Evolutionary conservation across 495 filamentous ascomycete species (phyloP), one percentile per base, ranked within the genome.

Genomic region (Daldinia concentrica): DNA sequence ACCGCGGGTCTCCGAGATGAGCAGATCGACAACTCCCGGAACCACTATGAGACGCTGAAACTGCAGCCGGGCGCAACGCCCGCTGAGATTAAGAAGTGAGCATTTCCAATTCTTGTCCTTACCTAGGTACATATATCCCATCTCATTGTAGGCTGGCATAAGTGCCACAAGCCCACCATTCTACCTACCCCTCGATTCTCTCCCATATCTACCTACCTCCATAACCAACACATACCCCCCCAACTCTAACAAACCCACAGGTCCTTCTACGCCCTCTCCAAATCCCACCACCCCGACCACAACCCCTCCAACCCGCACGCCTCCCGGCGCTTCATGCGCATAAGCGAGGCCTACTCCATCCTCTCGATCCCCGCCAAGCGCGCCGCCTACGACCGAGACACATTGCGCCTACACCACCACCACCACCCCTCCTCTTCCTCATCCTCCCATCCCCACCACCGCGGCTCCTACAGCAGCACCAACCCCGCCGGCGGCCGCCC

Each of bases 261-360:
- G 73, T 89, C 94, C 85, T 99, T 96, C 87, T 98, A 97, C 86
- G 74, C 83, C 71, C 91, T 99, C 78, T 97, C 93, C 80, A 95
- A 97, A 81, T 79, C 82, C 57, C 91, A 97, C 88, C 95, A 99
- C 83, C 95, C 95, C 14, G 95, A 99, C 87, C 90, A 86, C 80
- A 95, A 98, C 85, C 92, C 86, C 64, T 55, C 81, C 66, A 90
- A 97, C 82, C 90, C 92, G 1, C 77, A 83, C 67, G 92, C 95
- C 64, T 82, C 90, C 22, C 75, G 84, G 36, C 92, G 91, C 77
- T 99, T 99, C 87, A 88, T 94, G 81, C 82, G 86, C 66, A 92
- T 99, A 77, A 90, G 87, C 79, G 90, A 94, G 77, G 95, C 95
- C 74, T 98, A 98, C 86, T 84, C 90, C 55, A 78, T 90, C 48